These are phyloP conservation scores for Turnera subulata DNA, from an alignment of 345 rosid species.

Conservation along the genomic window DNA sequence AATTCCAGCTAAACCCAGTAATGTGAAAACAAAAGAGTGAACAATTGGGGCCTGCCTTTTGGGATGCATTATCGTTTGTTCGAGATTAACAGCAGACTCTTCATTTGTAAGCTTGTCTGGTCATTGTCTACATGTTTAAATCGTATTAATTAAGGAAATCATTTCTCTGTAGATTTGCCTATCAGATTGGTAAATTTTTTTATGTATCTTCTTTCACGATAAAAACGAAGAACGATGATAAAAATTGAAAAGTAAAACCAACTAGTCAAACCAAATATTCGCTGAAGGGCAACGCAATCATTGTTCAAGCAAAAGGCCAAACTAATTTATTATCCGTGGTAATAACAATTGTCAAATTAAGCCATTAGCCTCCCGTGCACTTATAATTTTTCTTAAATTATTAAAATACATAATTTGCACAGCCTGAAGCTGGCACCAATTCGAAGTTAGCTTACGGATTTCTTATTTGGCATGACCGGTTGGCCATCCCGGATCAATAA, in stretches of 20 bases:
- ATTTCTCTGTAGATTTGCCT: no score
- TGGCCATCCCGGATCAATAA: no score
- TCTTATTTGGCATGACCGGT: no score
- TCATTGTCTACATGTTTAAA: neutral
- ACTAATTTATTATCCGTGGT: no score
- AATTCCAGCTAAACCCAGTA: neutral
- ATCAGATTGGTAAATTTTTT: neutral
- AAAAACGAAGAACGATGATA: neutral
- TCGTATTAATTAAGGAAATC: no score
- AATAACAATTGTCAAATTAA: no score
- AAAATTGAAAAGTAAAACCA: neutral
- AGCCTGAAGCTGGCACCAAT: no score
- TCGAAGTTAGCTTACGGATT: no score
- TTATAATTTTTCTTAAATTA: no score
- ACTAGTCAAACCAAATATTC: neutral
- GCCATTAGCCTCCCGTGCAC: no score
- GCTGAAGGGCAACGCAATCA: neutral
- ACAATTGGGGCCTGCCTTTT: neutral
- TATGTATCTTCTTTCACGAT: neutral
- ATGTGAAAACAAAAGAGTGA: neutral
- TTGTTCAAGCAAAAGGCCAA: neutral
- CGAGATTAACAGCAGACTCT: neutral
- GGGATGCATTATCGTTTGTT: neutral
- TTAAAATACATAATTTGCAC: no score
- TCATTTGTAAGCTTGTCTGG: conserved; percentile 15